These are phyloP conservation scores for Daldinia concentrica DNA, from an alignment of 495 filamentous ascomycete genomes.

Conservation along the genomic window DNA sequence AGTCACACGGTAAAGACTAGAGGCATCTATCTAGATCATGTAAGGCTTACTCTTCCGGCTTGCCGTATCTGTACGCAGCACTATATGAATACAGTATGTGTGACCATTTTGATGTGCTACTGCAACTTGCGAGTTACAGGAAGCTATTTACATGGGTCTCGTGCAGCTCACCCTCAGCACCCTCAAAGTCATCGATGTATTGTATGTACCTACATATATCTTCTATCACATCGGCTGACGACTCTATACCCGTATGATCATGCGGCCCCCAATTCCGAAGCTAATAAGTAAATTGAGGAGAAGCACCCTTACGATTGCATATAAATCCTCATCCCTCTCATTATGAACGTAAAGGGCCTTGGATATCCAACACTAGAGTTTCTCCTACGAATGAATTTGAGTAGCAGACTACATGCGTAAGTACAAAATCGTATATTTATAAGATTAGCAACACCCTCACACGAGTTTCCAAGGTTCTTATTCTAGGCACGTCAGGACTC, in stretches of 20 bases:
- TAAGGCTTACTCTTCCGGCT: slow-evolving; percentile 17
- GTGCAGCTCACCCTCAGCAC: not conserved
- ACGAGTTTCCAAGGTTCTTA: slow-evolving; percentile 32
- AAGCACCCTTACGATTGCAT: not conserved
- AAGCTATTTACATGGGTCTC: slow-evolving; percentile 10
- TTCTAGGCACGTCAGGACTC: slow-evolving; percentile 33
- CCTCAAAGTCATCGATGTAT: not conserved
- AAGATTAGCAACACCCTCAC: slow-evolving; percentile 35
- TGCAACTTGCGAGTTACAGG: slow-evolving; percentile 22
- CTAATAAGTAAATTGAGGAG: not conserved
- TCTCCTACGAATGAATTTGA: not conserved
- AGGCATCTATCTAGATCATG: slow-evolving; percentile 11
- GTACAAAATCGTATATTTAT: not conserved
- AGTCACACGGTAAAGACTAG: slow-evolving; percentile 31
- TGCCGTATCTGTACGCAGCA: not conserved
- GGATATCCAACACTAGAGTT: not conserved
- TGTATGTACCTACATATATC: not conserved
- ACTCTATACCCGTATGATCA: not conserved
- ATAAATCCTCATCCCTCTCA: not conserved
- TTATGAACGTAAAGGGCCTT: not conserved
- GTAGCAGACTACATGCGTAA: not conserved
- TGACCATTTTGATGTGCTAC: slow-evolving; percentile 26
- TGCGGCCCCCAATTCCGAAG: not conserved
- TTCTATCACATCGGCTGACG: slow-evolving; percentile 1
- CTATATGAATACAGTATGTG: slow-evolving; percentile 15